These are phyloP conservation scores for Debaryomyces hansenii DNA, from an alignment of 805 yeast genomes.

Conservation along the genomic window DNA sequence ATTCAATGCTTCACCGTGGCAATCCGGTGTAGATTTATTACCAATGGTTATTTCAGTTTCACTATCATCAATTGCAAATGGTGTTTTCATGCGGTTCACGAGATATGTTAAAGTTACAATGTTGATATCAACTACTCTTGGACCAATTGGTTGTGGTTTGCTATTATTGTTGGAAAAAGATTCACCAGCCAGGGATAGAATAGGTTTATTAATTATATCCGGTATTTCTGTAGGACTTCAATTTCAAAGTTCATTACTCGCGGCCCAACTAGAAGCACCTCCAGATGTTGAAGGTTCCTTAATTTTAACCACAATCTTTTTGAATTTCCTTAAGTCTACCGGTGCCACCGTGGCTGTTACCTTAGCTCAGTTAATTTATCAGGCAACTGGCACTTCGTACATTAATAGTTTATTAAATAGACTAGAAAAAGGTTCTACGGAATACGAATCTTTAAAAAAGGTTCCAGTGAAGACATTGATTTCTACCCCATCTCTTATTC, in stretches of 20 bases:
- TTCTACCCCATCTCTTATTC: conserved; percentile 27
- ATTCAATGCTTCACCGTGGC: conserved; percentile 32
- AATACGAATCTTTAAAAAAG: conserved; percentile 12
- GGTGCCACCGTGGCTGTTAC: conserved; percentile 35
- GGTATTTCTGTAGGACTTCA: conserved; percentile 38
- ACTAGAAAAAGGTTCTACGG: conserved; percentile 10
- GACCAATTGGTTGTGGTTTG: conserved; percentile 37
- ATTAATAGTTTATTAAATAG: conserved; percentile 8
- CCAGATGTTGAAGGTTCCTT: conserved; percentile 34
- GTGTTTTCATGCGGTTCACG: conserved; percentile 28
- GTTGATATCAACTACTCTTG: conserved; percentile 28
- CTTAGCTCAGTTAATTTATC: conserved; percentile 31
- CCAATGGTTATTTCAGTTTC: conserved; percentile 37
- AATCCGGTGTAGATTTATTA: conserved; percentile 37
- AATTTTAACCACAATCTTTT: conserved; percentile 33
- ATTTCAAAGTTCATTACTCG: conserved; percentile 35
- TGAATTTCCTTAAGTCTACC: conserved; percentile 30
- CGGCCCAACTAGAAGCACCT: conserved; percentile 39
- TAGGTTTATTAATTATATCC: conserved; percentile 32
- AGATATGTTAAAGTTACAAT: conserved; percentile 32
- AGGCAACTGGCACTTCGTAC: conserved; percentile 18
- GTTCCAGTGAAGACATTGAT: conserved; percentile 15
- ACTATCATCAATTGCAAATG: conserved; percentile 29
- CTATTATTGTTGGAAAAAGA: conserved; percentile 25
- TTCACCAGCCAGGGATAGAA: conserved; percentile 20